Percentiles rank a stretch among this genome's conserved stretches.
phyloP scores from a whole-genome alignment of 768 basidiomycete species.

The Calocera cornea region DNA sequence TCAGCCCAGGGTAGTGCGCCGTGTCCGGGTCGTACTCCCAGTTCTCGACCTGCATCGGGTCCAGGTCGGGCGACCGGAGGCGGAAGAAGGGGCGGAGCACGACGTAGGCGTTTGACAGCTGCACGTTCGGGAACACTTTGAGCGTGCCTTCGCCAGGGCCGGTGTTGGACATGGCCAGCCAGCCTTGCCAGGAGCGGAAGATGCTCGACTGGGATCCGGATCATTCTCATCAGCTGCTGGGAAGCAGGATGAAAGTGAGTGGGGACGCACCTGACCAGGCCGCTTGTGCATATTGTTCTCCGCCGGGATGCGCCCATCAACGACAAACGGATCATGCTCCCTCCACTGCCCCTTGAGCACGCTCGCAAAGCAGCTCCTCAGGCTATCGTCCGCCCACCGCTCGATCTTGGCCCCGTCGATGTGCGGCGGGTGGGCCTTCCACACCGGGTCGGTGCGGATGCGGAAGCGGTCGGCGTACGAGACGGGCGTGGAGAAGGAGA shows the following conservation, averaged over 20 bases:
- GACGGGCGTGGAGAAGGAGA: constrained; percentile 48
- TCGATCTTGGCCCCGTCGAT: constrained; percentile 32
- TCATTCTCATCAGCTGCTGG: background rate
- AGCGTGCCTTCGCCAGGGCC: constrained; percentile 51
- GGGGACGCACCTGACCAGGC: constrained; percentile 29
- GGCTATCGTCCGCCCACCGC: constrained; percentile 13
- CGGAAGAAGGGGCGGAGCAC: constrained; percentile 56
- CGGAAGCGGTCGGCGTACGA: constrained; percentile 63
- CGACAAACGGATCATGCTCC: constrained; percentile 51
- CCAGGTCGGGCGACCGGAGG: constrained; percentile 19
- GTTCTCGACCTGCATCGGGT: constrained; percentile 15
- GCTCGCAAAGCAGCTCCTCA: constrained; percentile 36
- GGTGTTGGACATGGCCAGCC: constrained; percentile 45
- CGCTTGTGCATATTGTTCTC: constrained; percentile 50
- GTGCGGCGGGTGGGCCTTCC: constrained; percentile 42
- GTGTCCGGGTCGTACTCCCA: constrained; percentile 21
- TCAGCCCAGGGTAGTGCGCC: constrained; percentile 18
- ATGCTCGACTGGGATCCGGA: constrained; percentile 18
- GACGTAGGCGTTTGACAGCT: constrained; percentile 43
- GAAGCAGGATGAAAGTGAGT: background rate
- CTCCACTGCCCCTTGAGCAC: constrained; percentile 49
- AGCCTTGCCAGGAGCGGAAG: constrained; percentile 26
- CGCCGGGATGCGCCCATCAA: constrained; percentile 46
- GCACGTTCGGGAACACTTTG: constrained; percentile 44
- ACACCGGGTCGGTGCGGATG: constrained; percentile 49